Evolutionary conservation across 768 basidiomycete genomes (phyloP).

Genomic region (Mycena olivaceomarginata): DNA sequence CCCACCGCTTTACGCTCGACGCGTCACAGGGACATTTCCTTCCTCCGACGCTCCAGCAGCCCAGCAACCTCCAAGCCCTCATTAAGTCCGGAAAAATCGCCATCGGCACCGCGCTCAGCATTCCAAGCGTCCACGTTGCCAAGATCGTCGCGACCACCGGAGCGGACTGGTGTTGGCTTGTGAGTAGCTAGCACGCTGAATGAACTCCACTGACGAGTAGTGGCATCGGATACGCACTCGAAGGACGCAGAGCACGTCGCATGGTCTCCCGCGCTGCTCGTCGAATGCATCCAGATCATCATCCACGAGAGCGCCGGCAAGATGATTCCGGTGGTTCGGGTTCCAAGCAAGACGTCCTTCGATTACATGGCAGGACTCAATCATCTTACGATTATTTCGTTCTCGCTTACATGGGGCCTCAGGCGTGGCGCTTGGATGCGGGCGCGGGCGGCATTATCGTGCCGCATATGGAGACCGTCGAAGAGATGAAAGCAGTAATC

Average conservation of each 20-base stretch:
- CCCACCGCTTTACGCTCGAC: not conserved
- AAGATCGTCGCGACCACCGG: constrained; percentile 33
- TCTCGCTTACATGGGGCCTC: too few species aligned
- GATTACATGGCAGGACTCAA: constrained; percentile 37
- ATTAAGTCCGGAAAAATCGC: not conserved
- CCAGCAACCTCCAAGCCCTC: not conserved
- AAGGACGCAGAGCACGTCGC: constrained; percentile 41
- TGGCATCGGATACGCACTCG: too few species aligned
- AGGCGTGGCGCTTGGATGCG: constrained; percentile 40
- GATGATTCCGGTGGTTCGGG: constrained; percentile 38
- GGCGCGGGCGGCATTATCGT: constrained; percentile 40
- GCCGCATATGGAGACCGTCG: constrained; percentile 35
- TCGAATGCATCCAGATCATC: constrained; percentile 41
- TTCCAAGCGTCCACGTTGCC: constrained; percentile 20
- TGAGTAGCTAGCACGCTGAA: not conserved
- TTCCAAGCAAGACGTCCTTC: constrained; percentile 38
- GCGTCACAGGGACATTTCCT: not conserved
- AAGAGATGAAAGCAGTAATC: constrained; percentile 32
- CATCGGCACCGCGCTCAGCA: not conserved
- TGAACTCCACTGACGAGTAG: not conserved
- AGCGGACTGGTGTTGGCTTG: constrained; percentile 43
- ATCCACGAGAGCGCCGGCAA: constrained; percentile 36
- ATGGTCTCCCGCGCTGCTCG: constrained; percentile 14
- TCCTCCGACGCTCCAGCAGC: constrained; percentile 2
- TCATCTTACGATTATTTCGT: not conserved